Conservation (phyloP, 23 red algal species). For the Pyropia yezoensis region DNA sequence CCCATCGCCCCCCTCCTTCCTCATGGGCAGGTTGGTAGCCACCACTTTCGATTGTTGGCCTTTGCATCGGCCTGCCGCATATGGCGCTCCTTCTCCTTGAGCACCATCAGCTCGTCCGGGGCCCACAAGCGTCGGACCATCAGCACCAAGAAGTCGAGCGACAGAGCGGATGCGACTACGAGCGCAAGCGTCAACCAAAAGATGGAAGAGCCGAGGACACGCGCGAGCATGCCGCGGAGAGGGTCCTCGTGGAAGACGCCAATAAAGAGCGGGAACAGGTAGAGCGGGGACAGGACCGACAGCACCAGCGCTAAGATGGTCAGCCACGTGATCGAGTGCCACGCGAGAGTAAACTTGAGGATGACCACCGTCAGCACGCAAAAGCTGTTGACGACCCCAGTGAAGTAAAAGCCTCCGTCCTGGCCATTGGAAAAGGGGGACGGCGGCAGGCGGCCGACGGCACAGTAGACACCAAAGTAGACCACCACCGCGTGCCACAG, state of each 20-base stretch:
- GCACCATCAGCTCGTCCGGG: no score
- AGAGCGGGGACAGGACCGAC: slow-evolving; percentile 28
- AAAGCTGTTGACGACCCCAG: slow-evolving; percentile 32
- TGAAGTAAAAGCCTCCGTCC: slow-evolving; percentile 45
- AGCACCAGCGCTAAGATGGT: slow-evolving; percentile 43
- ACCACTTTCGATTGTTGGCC: no score
- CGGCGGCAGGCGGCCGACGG: no score
- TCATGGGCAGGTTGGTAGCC: no score
- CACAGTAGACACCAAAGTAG: not conserved
- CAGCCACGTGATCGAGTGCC: slow-evolving; percentile 51
- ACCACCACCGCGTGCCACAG: slow-evolving; percentile 7
- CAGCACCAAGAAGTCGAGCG: no score
- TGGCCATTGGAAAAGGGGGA: slow-evolving; percentile 25
- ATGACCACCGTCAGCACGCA: slow-evolving; percentile 32
- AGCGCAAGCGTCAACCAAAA: not conserved
- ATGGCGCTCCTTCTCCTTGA: no score
- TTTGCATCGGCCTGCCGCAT: no score
- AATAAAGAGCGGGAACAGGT: slow-evolving; percentile 35
- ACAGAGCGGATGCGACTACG: no score
- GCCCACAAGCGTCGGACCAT: no score
- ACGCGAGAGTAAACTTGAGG: slow-evolving; percentile 54
- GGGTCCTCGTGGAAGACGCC: not conserved
- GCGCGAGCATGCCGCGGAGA: not conserved
- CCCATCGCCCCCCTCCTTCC: no score
- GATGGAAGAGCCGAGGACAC: not conserved